Conservation (phyloP, 75 land plant genomes). For the Cunninghamia lanceolata region DNA sequence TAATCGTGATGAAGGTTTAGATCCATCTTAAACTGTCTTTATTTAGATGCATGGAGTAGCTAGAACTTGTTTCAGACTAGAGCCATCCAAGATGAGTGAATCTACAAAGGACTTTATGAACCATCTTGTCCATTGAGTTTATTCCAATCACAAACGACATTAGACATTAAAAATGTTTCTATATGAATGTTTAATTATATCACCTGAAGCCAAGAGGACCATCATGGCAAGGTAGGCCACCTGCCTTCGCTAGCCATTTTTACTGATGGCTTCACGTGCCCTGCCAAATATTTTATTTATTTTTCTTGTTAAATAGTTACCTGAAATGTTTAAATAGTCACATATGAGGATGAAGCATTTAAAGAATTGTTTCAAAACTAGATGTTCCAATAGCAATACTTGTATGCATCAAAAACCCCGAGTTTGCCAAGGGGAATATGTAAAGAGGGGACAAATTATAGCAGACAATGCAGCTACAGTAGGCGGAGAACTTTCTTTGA, state of each 20-base stretch:
- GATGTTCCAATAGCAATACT: too few relatives aligned
- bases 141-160: neutral
- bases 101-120: neutral
- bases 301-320: too few relatives aligned
- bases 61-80: neutral
- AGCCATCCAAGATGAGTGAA: neutral
- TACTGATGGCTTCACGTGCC: too few relatives aligned
- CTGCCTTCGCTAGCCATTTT: neutral
- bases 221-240: neutral
- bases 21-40: neutral
- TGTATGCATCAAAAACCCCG: too few relatives aligned
- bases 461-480: too few relatives aligned
- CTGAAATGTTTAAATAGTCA: too few relatives aligned
- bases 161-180: neutral
- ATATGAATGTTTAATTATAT: neutral
- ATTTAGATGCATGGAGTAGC: neutral
- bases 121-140: neutral
- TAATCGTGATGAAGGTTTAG: neutral
- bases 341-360: too few relatives aligned
- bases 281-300: too few relatives aligned
- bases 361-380: too few relatives aligned
- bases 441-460: too few relatives aligned
- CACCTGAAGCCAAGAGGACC: neutral
- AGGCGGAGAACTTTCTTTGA: too few relatives aligned
- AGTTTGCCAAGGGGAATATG: too few relatives aligned